Evolutionary conservation across 441 rosid species (phyloP).

Genomic region (Omphalea diandra): DNA sequence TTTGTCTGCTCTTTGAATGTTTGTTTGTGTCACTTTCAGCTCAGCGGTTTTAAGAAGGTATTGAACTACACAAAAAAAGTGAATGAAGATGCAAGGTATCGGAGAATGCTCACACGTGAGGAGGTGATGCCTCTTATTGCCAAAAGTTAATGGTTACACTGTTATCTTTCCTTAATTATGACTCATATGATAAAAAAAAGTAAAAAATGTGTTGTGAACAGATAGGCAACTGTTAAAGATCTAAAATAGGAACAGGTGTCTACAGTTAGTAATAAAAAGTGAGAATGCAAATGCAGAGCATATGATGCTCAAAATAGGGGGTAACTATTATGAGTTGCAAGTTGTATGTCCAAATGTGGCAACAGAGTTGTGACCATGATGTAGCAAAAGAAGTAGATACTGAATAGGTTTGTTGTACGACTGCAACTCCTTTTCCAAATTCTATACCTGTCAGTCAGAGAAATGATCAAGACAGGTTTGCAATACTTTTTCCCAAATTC

Average conservation of each 20-base stretch:
- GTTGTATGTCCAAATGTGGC: background rate
- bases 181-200: too few species aligned
- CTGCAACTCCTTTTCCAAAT: background rate
- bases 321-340: background rate
- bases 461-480: too few species aligned
- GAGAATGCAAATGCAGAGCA: too few species aligned
- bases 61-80: constrained; percentile 93
- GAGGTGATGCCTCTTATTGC: constrained; percentile 56
- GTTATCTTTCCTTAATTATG: constrained; percentile 13
- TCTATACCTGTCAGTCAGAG: too few species aligned
- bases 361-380: background rate
- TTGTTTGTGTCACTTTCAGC: constrained; percentile 53
- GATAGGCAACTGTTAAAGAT: too few species aligned
- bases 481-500: too few species aligned
- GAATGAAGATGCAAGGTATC: constrained; percentile 77
- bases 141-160: background rate
- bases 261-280: too few species aligned
- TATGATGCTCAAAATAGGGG: background rate
- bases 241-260: too few species aligned
- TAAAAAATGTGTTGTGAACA: background rate
- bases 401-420: background rate
- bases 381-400: background rate
- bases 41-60: constrained; percentile 97
- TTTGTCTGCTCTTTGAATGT: constrained; percentile 19
- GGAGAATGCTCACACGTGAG: constrained; percentile 82